Base-by-base conservation (phyloP, 2,329 filamentous ascomycete genomes). In the Stemphylium lycopersici region DNA sequence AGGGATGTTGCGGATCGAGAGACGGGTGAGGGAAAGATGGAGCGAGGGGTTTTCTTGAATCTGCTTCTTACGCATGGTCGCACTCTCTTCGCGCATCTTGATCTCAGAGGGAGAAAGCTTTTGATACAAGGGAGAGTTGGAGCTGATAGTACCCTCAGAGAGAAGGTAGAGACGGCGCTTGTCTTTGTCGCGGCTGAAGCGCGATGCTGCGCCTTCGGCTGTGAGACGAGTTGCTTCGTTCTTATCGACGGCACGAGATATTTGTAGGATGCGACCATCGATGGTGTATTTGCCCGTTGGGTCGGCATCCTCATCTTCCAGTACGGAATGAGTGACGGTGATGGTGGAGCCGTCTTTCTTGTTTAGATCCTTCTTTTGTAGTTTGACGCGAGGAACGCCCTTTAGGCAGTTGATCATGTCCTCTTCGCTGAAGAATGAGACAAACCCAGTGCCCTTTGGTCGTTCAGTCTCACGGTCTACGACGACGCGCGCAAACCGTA, bases 1-100 rank as follows among this genome's bases (percentile, higher is more conserved):
- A 2, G 95, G 95, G 4, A 99, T 83, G 72, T 99, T 99, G 65
- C 95, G 90, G 51, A 99, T 80, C 1, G 93, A 93, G 29, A 99
- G 85, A 67, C 95, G 90, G 6, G 92, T 96, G 46, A 99, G 81
- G 74, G 90, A 95, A 48, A 99, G 78, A 75, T 97, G 91, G 31
- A 99, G 81, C 43, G 87, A 89, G 0, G 95, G 93, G 74, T 99
- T 99, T 74, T 84, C 87, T 78, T 97, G 90, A 66, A 99, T 91
- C 55, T 97, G 84, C 66, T 89, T 90, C 79, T 95, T 93, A 45
- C 95, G 88, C 77, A 98, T 93, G 66, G 88, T 90, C 24, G 86
- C 85, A 67, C 91, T 96, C 50, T 91, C 86, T 71, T 97, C 91
- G 58, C 95, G 86, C 85, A 98, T 90, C 68, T 90, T 89, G 62